phyloP scores from a whole-genome alignment of 1,284 basidiomycete species.

The Neolentinus lepideus region DNA sequence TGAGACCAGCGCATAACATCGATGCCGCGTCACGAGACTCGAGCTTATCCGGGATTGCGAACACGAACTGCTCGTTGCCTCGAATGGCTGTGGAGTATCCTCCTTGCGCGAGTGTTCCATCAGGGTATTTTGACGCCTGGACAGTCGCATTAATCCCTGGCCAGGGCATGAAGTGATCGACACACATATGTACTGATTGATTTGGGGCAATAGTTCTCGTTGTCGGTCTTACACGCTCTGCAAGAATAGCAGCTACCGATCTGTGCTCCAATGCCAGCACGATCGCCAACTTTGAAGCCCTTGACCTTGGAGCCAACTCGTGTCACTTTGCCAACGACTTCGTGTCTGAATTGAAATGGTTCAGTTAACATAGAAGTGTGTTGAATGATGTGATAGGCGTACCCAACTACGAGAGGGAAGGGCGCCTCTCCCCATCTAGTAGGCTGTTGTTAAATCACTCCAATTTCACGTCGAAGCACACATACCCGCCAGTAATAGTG shows the following conservation, averaged over 20 bases:
- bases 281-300: conserved; percentile 53
- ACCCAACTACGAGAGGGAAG: conserved; percentile 20
- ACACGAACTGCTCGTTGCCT: conserved; percentile 62
- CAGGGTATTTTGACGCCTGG: conserved; percentile 30
- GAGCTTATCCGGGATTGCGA: conserved; percentile 58
- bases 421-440: conserved; percentile 20
- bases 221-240: conserved; percentile 43
- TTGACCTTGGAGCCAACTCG: conserved; percentile 47
- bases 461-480: not conserved
- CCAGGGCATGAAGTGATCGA: not conserved
- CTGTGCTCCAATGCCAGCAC: conserved; percentile 63
- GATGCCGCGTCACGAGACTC: conserved; percentile 42
- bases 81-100: conserved; percentile 65
- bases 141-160: conserved; percentile 8
- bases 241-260: conserved; percentile 47
- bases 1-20: conserved; percentile 62
- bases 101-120: conserved; percentile 45
- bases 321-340: conserved; percentile 52
- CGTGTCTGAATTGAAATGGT: conserved; percentile 29
- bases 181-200: not conserved
- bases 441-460: conserved; percentile 3
- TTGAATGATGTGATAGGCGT: conserved; percentile 16
- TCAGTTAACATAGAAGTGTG: not conserved
- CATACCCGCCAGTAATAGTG: conserved; percentile 34
- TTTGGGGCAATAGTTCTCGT: conserved; percentile 46